Evolutionary conservation across 306 rosid species (phyloP).

Genomic region (Ormosia emarginata): DNA sequence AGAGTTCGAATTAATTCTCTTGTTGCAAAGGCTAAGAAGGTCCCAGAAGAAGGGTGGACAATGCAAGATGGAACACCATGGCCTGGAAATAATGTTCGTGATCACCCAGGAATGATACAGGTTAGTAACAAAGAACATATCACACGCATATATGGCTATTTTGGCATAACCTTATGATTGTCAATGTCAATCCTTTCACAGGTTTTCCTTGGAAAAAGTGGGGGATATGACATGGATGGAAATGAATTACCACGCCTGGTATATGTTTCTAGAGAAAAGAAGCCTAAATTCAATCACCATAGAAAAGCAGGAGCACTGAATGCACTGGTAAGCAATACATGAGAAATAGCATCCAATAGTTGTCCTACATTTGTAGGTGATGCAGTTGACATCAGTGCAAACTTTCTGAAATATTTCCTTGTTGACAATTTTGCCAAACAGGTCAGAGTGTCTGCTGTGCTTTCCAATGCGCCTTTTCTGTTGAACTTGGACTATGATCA

Average conservation of each 20-base stretch:
- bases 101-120: constrained; percentile 66
- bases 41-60: constrained; percentile 54
- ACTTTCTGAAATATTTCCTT: background rate
- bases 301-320: constrained; percentile 58
- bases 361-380: too few relatives aligned
- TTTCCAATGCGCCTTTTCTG: constrained; percentile 48
- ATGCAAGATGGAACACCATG: constrained; percentile 56
- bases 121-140: background rate
- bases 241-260: constrained; percentile 50
- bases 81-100: constrained; percentile 51
- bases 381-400: too few relatives aligned
- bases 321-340: constrained; percentile 39
- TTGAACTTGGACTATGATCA: constrained; percentile 56
- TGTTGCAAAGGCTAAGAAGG: constrained; percentile 50
- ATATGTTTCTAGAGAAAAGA: constrained; percentile 60
- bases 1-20: constrained; percentile 46
- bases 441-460: constrained; percentile 52
- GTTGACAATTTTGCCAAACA: background rate
- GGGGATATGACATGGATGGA: constrained; percentile 38
- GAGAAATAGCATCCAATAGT: background rate
- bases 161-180: background rate
- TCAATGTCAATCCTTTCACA: background rate
- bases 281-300: constrained; percentile 50
- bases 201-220: constrained; percentile 52
- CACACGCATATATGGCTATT: background rate